Percentiles rank a stretch among this genome's conserved stretches.
These are phyloP conservation scores for Kwoniella dejecticola DNA, from an alignment of 768 basidiomycete species.

Conservation along the genomic window DNA sequence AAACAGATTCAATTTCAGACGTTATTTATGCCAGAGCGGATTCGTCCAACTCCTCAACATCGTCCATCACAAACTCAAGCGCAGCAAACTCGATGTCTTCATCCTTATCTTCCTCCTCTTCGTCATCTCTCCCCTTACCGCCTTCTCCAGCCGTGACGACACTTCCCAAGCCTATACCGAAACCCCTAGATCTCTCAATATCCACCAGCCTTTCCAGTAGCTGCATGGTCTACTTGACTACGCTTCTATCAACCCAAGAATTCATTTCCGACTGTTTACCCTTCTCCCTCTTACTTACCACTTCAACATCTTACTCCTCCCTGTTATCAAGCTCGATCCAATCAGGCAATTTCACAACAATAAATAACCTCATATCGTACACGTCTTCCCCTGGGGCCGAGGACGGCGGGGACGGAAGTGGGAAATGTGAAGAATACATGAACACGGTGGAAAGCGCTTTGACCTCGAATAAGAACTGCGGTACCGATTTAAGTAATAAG, in stretches of 20 bases:
- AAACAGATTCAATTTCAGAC: background rate
- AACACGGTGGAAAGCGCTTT: conserved; percentile 11
- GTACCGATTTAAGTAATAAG: conserved; percentile 28
- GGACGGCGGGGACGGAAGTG: no score
- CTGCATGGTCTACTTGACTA: conserved; percentile 40
- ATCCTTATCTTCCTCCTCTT: conserved; percentile 2
- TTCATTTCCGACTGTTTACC: conserved; percentile 44
- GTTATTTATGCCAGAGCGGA: background rate
- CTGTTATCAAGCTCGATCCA: conserved; percentile 25
- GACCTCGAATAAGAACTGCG: conserved; percentile 31
- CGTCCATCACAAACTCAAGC: background rate
- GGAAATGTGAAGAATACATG: conserved; percentile 34
- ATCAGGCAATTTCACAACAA: conserved; percentile 27
- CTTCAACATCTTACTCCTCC: conserved; percentile 37
- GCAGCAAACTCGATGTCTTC: conserved; percentile 6
- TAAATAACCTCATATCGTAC: conserved; percentile 40
- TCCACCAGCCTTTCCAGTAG: conserved; percentile 30
- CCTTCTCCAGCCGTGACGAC: conserved; percentile 22
- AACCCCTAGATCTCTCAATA: conserved; percentile 41
- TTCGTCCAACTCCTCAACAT: background rate
- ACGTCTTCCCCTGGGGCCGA: no score
- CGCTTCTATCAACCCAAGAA: conserved; percentile 28
- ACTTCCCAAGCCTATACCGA: conserved; percentile 36
- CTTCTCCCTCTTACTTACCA: conserved; percentile 46
- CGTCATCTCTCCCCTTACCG: conserved; percentile 24